These are phyloP conservation scores for Candida incommunis DNA, from an alignment of 805 yeast genomes.

Conservation along the genomic window DNA sequence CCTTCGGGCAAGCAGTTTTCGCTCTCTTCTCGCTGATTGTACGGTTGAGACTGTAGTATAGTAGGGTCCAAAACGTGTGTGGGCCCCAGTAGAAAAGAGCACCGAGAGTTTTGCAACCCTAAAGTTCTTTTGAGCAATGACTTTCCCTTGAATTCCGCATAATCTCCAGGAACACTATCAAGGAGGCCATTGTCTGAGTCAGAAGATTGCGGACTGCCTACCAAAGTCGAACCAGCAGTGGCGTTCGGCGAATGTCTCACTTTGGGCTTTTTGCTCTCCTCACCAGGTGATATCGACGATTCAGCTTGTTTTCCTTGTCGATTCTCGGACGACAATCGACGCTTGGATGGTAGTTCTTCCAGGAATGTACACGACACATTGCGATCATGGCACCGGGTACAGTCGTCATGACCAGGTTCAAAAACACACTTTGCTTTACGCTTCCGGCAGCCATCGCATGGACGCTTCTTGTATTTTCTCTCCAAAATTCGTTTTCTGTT, in stretches of 20 bases:
- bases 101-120: slow-evolving; percentile 76
- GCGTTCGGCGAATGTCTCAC: background rate
- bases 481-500: background rate
- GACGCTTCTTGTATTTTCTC: background rate
- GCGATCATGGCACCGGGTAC: slow-evolving; percentile 65
- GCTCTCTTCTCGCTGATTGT: slow-evolving; percentile 46
- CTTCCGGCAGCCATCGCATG: slow-evolving; percentile 78
- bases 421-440: slow-evolving; percentile 69
- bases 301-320: background rate
- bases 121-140: slow-evolving; percentile 54
- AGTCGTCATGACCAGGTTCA: slow-evolving; percentile 35
- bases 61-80: slow-evolving; percentile 71
- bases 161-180: slow-evolving; percentile 31
- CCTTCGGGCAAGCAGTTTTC: slow-evolving; percentile 57
- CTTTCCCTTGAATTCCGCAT: slow-evolving; percentile 46
- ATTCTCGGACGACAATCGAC: slow-evolving; percentile 9
- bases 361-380: slow-evolving; percentile 62
- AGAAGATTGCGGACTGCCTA: background rate
- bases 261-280: background rate
- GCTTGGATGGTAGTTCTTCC: slow-evolving; percentile 30
- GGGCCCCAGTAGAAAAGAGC: slow-evolving; percentile 79
- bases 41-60: slow-evolving; percentile 46
- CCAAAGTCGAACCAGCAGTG: background rate
- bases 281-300: background rate
- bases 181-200: slow-evolving; percentile 29